Percentiles rank a stretch among this genome's conserved stretches.
phyloP scores from a whole-genome alignment of 2,329 filamentous ascomycete genomes.

The Pseudocercospora cruenta region DNA sequence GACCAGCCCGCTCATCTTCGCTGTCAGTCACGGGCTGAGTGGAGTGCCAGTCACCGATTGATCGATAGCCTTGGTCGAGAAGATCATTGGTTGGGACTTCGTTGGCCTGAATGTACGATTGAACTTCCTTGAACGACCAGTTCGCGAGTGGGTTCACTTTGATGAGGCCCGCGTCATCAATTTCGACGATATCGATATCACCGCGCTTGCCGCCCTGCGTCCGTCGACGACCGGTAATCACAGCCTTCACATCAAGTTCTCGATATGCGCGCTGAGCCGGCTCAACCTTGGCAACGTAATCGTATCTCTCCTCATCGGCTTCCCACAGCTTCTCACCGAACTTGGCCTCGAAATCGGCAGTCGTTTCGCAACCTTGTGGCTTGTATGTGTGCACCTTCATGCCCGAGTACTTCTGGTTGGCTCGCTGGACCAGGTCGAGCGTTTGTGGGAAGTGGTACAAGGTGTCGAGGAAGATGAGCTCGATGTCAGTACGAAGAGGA shows the following conservation, averaged over 20 bases:
- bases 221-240: slow-evolving; percentile 86
- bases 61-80: slow-evolving; percentile 95
- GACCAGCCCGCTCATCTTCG: slow-evolving; percentile 92
- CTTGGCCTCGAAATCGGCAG: slow-evolving; percentile 75
- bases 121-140: slow-evolving; percentile 90
- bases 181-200: slow-evolving; percentile 85
- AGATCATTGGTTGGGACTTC: slow-evolving; percentile 92
- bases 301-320: slow-evolving; percentile 83
- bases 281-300: slow-evolving; percentile 97
- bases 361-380: slow-evolving; percentile 73
- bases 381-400: slow-evolving; percentile 87
- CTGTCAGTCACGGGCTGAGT: slow-evolving; percentile 85
- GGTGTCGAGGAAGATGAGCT: slow-evolving; percentile 60
- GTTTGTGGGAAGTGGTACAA: slow-evolving; percentile 58
- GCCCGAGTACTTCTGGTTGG: slow-evolving; percentile 75
- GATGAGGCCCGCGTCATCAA: slow-evolving; percentile 87
- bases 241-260: slow-evolving; percentile 83
- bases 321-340: slow-evolving; percentile 88
- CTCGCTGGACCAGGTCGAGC: slow-evolving; percentile 61
- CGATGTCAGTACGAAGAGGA: slow-evolving; percentile 58
- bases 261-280: slow-evolving; percentile 89
- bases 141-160: slow-evolving; percentile 98
- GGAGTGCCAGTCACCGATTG: slow-evolving; percentile 96
- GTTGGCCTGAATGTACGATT: slow-evolving; percentile 82
- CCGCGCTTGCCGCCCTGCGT: slow-evolving; percentile 93